phyloP scores from a whole-genome alignment of 805 yeast species.

The Starmerella powellii region DNA sequence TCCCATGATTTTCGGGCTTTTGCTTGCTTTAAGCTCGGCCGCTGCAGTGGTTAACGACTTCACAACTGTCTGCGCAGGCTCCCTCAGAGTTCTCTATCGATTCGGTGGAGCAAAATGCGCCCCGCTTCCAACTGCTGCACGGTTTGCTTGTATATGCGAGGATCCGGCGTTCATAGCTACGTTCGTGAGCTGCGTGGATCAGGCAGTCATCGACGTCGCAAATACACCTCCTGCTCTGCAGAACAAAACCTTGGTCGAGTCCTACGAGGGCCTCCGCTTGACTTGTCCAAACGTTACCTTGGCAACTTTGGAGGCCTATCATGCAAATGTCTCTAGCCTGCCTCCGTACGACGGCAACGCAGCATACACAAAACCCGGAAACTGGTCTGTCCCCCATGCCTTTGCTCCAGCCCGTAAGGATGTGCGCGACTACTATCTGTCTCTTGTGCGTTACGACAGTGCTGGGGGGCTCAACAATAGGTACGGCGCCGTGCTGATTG shows the following conservation, averaged over 20 bases:
- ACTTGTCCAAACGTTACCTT: slow-evolving; percentile 4
- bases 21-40: too few species aligned
- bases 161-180: too few species aligned
- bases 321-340: slow-evolving; percentile 1
- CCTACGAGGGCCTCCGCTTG: slow-evolving; percentile 1
- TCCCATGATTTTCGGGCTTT: too few species aligned
- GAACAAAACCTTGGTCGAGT: not conserved
- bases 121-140: too few species aligned
- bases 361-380: not conserved
- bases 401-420: slow-evolving; percentile 8
- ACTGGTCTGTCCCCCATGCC: slow-evolving; percentile 13
- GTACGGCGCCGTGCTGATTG: slow-evolving; percentile 14
- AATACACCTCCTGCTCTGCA: slow-evolving; percentile 3
- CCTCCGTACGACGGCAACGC: slow-evolving; percentile 3
- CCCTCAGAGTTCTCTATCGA: too few species aligned
- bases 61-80: too few species aligned
- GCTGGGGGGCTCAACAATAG: slow-evolving; percentile 2
- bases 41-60: too few species aligned
- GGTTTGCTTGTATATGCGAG: too few species aligned
- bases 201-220: not conserved
- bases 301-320: not conserved
- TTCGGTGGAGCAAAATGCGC: too few species aligned
- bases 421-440: not conserved
- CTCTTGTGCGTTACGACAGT: too few species aligned
- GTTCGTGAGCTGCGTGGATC: slow-evolving; percentile 8